Percentiles rank a stretch among this genome's conserved stretches.
These are phyloP conservation scores for Daldinia concentrica DNA, from an alignment of 495 filamentous ascomycete species.

Conservation along the genomic window DNA sequence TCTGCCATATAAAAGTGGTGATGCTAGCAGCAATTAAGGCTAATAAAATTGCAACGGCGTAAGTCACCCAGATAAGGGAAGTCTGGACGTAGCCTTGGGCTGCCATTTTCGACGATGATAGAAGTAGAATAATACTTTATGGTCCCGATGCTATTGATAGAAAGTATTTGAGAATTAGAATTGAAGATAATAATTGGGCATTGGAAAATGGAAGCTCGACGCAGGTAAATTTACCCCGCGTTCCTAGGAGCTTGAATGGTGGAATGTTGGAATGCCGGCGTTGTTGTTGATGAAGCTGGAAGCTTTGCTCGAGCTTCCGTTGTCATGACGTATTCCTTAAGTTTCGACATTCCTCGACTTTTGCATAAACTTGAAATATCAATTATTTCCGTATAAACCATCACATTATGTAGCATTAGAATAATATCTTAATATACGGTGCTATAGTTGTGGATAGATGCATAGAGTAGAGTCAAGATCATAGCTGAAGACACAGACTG, in stretches of 20 bases:
- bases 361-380: neutral
- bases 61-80: constrained; percentile 91
- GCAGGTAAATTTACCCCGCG: constrained; percentile 33
- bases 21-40: constrained; percentile 76
- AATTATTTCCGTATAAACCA: neutral
- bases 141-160: constrained; percentile 39
- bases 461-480: neutral
- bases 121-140: constrained; percentile 45
- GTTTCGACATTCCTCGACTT: neutral
- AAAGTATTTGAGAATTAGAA: constrained; percentile 10
- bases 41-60: constrained; percentile 78
- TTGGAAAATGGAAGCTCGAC: constrained; percentile 18
- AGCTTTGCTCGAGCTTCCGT: constrained; percentile 22
- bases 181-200: constrained; percentile 6
- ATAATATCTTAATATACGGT: neutral
- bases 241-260: constrained; percentile 21
- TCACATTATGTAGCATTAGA: neutral
- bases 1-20: constrained; percentile 88
- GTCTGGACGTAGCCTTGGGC: constrained; percentile 72
- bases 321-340: constrained; percentile 40
- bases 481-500: neutral
- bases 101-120: constrained; percentile 64
- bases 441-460: neutral
- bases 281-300: constrained; percentile 31
- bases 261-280: constrained; percentile 35